phyloP scores from a whole-genome alignment of 495 filamentous ascomycete species.

The Tuber borchii region DNA sequence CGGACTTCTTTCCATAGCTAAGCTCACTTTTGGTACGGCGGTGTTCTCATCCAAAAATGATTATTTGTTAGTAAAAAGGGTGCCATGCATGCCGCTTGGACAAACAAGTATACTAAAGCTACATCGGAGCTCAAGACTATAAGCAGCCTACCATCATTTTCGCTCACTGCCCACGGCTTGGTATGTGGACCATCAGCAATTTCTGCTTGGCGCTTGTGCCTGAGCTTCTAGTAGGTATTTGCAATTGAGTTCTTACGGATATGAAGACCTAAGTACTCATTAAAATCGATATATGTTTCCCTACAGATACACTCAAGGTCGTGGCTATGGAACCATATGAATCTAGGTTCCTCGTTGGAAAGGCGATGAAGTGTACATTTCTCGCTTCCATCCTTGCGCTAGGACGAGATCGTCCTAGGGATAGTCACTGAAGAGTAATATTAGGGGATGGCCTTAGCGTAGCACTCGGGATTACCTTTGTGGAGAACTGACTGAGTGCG shows the following conservation, averaged over 20 bases:
- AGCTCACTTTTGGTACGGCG: too few relatives aligned
- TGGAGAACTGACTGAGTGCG: neutral
- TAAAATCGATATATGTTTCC: constrained; percentile 8
- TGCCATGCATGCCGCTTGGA: too few relatives aligned
- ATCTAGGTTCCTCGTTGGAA: constrained; percentile 17
- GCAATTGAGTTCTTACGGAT: neutral
- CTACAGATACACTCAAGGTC: neutral
- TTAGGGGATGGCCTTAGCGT: neutral
- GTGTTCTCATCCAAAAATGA: too few relatives aligned
- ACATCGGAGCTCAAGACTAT: neutral
- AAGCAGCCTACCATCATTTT: neutral
- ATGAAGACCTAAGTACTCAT: constrained; percentile 13
- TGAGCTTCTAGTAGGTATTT: neutral
- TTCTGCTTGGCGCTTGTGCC: neutral
- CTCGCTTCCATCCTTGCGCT: neutral
- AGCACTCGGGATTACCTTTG: neutral
- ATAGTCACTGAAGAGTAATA: neutral
- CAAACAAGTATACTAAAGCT: too few relatives aligned
- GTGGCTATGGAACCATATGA: constrained; percentile 20
- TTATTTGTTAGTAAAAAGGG: too few relatives aligned
- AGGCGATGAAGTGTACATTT: constrained; percentile 6
- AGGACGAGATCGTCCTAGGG: neutral
- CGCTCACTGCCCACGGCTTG: constrained; percentile 8
- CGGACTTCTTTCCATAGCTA: too few relatives aligned
- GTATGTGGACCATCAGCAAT: neutral